A percentile compares a stretch with the other conserved stretches of the same genome.
Evolutionary conservation across 441 rosid species (phyloP).

Genomic region (Gossypium laxum): DNA sequence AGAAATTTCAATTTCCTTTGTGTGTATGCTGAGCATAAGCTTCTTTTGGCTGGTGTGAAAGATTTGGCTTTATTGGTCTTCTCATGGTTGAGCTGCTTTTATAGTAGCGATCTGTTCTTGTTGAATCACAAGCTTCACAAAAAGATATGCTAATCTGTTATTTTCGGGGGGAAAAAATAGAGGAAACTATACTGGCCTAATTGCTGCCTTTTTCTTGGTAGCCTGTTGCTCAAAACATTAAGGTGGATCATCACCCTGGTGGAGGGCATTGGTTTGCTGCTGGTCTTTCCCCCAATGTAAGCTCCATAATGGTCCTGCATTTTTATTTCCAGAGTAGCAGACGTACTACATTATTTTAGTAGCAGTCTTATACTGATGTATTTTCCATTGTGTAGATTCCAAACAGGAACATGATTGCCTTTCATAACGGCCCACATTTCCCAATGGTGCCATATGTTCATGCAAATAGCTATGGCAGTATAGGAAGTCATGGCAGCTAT

Average conservation of each 20-base stretch:
- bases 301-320: constrained; percentile 14
- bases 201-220: constrained; percentile 16
- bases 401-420: constrained; percentile 52
- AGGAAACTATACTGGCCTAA: not conserved
- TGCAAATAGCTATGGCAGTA: constrained; percentile 85
- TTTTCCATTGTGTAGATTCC: constrained; percentile 43
- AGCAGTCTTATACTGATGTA: constrained; percentile 7
- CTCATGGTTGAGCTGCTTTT: not conserved
- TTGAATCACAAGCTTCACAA: not conserved
- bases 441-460: constrained; percentile 59
- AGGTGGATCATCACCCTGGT: constrained; percentile 96
- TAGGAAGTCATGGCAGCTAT: constrained; percentile 92
- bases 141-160: not conserved
- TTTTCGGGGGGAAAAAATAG: not conserved
- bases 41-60: not conserved
- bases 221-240: constrained; percentile 73
- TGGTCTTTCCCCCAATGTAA: constrained; percentile 97
- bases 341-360: constrained; percentile 10
- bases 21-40: not conserved
- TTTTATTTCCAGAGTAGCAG: not conserved
- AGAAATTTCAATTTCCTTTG: not conserved
- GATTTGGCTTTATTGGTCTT: constrained; percentile 4
- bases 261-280: constrained; percentile 99
- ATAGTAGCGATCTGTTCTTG: not conserved
- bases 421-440: constrained; percentile 79